Evolutionary conservation across 2,329 filamentous ascomycete genomes (phyloP).

Genomic region (Thermomyces lanuginosus): DNA sequence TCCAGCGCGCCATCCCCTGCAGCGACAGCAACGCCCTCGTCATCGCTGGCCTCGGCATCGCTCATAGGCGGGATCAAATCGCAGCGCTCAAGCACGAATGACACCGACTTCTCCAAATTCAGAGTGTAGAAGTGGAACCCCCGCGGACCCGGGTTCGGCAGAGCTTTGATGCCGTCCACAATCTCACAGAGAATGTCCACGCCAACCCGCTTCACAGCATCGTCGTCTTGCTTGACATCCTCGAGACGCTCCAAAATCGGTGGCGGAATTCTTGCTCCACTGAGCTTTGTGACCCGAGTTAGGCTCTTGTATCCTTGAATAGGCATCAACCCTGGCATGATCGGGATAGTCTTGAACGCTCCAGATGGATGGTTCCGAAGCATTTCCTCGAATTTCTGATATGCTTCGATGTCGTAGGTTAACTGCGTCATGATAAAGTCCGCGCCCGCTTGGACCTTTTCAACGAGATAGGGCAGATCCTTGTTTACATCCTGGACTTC

Average conservation of each 20-base stretch:
- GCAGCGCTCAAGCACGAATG: conserved; percentile 75
- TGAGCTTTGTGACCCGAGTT: conserved; percentile 82
- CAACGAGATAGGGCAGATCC: conserved; percentile 74
- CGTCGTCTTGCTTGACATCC: conserved; percentile 30
- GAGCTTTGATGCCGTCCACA: conserved; percentile 56
- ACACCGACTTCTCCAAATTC: conserved; percentile 89
- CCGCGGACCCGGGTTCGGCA: conserved; percentile 43
- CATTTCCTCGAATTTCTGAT: conserved; percentile 59
- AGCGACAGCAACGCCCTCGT: conserved; percentile 27
- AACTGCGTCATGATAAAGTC: conserved; percentile 98
- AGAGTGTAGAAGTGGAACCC: conserved; percentile 97
- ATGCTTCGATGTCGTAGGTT: conserved; percentile 81
- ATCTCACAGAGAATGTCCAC: conserved; percentile 62
- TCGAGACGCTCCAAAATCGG: conserved; percentile 48
- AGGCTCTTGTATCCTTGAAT: conserved; percentile 96
- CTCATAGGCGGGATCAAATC: conserved; percentile 52
- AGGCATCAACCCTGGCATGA: conserved; percentile 92
- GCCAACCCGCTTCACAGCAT: conserved; percentile 32
- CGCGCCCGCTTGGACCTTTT: conserved; percentile 80
- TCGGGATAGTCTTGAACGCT: conserved; percentile 68
- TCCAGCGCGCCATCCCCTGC: conserved; percentile 12
- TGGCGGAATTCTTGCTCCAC: conserved; percentile 66
- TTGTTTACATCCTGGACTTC: conserved; percentile 49
- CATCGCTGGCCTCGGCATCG: conserved; percentile 25
- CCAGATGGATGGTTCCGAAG: conserved; percentile 70